These are phyloP conservation scores for Oidiodendron maius DNA, from an alignment of 495 filamentous ascomycete species.

Conservation along the genomic window DNA sequence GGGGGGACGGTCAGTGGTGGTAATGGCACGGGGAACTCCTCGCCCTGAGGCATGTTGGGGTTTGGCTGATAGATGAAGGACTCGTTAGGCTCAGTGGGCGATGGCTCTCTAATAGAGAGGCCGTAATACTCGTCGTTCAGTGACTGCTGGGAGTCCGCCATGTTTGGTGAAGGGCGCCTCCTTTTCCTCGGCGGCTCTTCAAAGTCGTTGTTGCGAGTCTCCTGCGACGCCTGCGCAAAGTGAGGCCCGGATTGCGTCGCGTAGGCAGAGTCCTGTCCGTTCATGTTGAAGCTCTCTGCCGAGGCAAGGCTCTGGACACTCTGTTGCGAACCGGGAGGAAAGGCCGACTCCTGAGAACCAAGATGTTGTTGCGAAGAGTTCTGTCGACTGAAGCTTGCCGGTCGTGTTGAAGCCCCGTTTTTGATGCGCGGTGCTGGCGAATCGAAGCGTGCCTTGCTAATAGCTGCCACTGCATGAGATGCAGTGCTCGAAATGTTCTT, in stretches of 20 bases:
- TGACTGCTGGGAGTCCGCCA: slow-evolving; percentile 30
- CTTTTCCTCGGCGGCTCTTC: slow-evolving; percentile 75
- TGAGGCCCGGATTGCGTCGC: slow-evolving; percentile 23
- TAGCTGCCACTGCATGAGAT: slow-evolving; percentile 84
- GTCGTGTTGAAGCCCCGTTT: slow-evolving; percentile 26
- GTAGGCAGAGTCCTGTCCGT: slow-evolving; percentile 49
- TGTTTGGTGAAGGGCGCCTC: slow-evolving; percentile 48
- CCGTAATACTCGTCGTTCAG: slow-evolving; percentile 39
- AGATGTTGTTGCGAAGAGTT: slow-evolving; percentile 58
- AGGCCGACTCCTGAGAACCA: slow-evolving; percentile 55
- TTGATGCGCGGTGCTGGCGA: slow-evolving; percentile 67
- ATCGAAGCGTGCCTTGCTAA: slow-evolving; percentile 92
- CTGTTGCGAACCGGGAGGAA: slow-evolving; percentile 56
- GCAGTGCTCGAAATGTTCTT: slow-evolving; percentile 92
- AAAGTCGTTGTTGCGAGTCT: slow-evolving; percentile 19
- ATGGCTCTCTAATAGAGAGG: slow-evolving; percentile 51
- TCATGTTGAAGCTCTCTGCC: slow-evolving; percentile 56
- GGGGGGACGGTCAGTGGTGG: slow-evolving; percentile 61
- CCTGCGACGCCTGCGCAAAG: slow-evolving; percentile 11
- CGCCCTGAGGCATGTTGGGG: slow-evolving; percentile 44
- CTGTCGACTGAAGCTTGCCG: slow-evolving; percentile 48
- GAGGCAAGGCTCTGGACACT: slow-evolving; percentile 59
- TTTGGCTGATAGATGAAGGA: slow-evolving; percentile 66
- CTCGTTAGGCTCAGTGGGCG: slow-evolving; percentile 81
- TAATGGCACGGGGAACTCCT: slow-evolving; percentile 39